A percentile compares a stretch with the other conserved stretches of the same genome.
phyloP scores from a whole-genome alignment of 345 rosid genomes.

The Eutrema yunnanense region DNA sequence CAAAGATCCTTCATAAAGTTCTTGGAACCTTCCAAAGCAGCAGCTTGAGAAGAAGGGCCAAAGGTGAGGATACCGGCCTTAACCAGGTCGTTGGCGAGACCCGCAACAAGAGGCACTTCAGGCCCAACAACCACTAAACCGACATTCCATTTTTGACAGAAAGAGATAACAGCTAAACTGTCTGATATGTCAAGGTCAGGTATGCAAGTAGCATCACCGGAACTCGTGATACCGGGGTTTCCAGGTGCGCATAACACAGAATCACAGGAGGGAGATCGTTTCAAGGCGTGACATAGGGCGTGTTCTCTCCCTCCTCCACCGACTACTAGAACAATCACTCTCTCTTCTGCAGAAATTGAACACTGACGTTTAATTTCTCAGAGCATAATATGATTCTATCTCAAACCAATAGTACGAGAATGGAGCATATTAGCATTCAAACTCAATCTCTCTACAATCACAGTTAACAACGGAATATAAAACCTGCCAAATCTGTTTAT shows the following conservation, averaged over 20 bases:
- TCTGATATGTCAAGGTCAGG: conserved; percentile 62
- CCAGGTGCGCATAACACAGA: conserved; percentile 91
- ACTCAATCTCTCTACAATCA: not conserved
- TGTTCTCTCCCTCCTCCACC: conserved; percentile 99
- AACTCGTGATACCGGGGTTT: conserved; percentile 73
- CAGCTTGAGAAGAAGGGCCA: conserved; percentile 95
- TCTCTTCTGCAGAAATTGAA: conserved; percentile 39
- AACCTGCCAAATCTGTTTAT: not conserved
- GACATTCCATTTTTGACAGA: conserved; percentile 54
- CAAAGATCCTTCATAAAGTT: conserved; percentile 89
- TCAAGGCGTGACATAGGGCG: conserved; percentile 80
- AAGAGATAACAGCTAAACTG: conserved; percentile 59
- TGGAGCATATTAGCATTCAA: not conserved
- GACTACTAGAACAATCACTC: conserved; percentile 71
- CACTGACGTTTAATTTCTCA: not conserved
- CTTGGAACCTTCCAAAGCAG: conserved; percentile 96
- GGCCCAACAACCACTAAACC: conserved; percentile 92
- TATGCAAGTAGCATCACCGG: conserved; percentile 79
- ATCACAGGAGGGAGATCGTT: conserved; percentile 66
- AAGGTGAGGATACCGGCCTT: conserved; percentile 70
- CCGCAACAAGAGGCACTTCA: conserved; percentile 91
- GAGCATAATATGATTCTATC: not conserved
- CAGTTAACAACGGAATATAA: not conserved
- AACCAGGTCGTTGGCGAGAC: conserved; percentile 70
- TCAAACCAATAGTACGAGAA: not conserved